Evolutionary conservation across 2,329 filamentous ascomycete species (phyloP), one percentile per base, ranked within the genome.

Genomic region (Sphaerulina populicola): DNA sequence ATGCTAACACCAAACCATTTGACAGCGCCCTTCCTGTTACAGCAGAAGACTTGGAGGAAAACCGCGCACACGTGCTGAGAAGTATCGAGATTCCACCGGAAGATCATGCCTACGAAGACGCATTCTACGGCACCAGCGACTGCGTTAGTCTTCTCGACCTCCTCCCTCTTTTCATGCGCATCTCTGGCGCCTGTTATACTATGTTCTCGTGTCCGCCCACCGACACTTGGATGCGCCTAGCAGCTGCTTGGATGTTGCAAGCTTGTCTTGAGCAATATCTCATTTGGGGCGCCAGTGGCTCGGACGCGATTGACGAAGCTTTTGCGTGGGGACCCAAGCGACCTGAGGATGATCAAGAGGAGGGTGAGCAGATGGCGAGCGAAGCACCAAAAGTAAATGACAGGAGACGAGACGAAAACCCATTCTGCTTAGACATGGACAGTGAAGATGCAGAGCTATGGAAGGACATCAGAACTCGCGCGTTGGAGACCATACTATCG

Each of bases 161-260:
- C 5, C 63, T 77, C 2, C 69, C 74, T 1, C 62, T 72, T 4
- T 78, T 79, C 61, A 69, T 78, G 57, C 63, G 68, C 27, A 64
- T 80, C 1, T 76, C 75, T 14, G 66, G 69, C 2, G 61, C 67
- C 6, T 66, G 72, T 11, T 59, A 59, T 6, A 52, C 39, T n/a
- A 53, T 60, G 39, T 56, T 64, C 29, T 59, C 64, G 29, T 64
- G 68, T 35, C 69, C 64, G 58, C 64, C 71, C 3, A 68, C 62
- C 4, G 35, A 48, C 6, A 62, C 67, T 9, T 77, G 74, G 71
- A 70, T 74, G 57, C 65, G 73, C 18, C 61, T 77, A 8, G 69
- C 71, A 0, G 70, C 67, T 0, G 66, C 71, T 12, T 74, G 75
- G 51, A 74, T 79, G 68, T 58, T 75, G 7, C 75, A 79, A 52